These are phyloP conservation scores for Backusella sp. DNA, from an alignment of 192 early-diverging fungal genomes.

Conservation along the genomic window DNA sequence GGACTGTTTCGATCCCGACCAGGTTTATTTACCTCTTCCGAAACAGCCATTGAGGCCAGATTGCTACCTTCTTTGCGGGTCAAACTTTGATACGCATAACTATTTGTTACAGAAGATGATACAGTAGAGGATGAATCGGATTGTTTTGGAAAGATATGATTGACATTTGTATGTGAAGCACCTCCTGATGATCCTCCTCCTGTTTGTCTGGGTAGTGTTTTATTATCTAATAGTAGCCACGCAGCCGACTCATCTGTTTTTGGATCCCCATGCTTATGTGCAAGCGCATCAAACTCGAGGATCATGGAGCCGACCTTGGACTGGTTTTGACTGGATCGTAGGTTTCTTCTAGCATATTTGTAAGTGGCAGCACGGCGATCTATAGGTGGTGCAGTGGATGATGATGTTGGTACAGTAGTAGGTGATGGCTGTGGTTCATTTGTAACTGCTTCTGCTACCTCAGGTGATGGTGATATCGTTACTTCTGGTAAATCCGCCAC, in stretches of 20 bases:
- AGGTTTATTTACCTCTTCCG: background rate
- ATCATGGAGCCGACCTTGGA: conserved; percentile 31
- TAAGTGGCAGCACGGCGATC: conserved; percentile 29
- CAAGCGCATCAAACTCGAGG: conserved; percentile 31
- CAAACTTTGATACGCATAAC: conserved; percentile 16
- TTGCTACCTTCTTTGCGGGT: conserved; percentile 20
- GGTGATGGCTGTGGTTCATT: background rate
- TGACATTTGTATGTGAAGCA: background rate
- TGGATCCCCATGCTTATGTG: conserved; percentile 8
- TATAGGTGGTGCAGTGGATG: background rate
- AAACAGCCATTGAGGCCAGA: background rate
- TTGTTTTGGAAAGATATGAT: conserved; percentile 11
- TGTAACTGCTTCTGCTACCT: background rate
- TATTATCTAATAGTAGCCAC: conserved; percentile 30
- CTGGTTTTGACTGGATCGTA: background rate
- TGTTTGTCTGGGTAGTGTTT: conserved; percentile 5
- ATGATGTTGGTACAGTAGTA: background rate
- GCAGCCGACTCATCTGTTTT: conserved; percentile 17
- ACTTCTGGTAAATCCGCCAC: background rate
- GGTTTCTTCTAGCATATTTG: conserved; percentile 23
- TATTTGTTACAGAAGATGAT: background rate
- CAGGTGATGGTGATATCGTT: background rate
- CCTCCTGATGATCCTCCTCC: background rate
- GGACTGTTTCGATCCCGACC: conserved; percentile 30
- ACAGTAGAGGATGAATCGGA: background rate